These are phyloP conservation scores for Boletus subcaerulescens DNA, from an alignment of 768 basidiomycete genomes.

Conservation along the genomic window DNA sequence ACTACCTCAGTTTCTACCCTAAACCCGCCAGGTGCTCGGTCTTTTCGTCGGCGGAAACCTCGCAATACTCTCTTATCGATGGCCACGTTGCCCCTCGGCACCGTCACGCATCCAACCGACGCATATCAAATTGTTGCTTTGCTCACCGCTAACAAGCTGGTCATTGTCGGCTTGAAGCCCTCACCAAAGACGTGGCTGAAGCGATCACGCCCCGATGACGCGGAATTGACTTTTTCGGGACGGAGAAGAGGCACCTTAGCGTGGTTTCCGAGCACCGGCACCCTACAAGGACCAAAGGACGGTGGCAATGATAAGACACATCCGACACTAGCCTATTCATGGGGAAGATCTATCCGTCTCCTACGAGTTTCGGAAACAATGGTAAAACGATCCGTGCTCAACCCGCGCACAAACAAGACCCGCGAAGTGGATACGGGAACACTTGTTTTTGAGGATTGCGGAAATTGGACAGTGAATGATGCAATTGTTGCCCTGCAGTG, in stretches of 20 bases:
- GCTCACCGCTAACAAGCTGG: constrained; percentile 85
- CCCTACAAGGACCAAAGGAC: constrained; percentile 22
- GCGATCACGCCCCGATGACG: constrained; percentile 53
- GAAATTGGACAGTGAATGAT: constrained; percentile 57
- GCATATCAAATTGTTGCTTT: constrained; percentile 77
- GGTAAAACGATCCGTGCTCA: constrained; percentile 46
- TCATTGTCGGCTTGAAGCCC: constrained; percentile 91
- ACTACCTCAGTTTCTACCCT: constrained; percentile 12
- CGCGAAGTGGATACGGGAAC: constrained; percentile 60
- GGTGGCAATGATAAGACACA: constrained; percentile 28
- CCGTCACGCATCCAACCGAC: constrained; percentile 72
- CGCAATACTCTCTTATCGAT: constrained; percentile 75
- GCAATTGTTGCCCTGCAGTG: constrained; percentile 77
- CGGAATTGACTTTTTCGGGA: constrained; percentile 39
- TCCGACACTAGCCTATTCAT: constrained; percentile 81
- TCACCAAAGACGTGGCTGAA: constrained; percentile 91
- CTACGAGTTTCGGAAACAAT: constrained; percentile 64
- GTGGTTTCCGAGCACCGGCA: constrained; percentile 73
- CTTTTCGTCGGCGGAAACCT: constrained; percentile 44
- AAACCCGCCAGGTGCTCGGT: constrained; percentile 22
- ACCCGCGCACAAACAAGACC: constrained; percentile 57
- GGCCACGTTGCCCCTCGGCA: constrained; percentile 79
- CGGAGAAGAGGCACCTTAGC: constrained; percentile 64
- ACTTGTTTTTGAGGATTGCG: constrained; percentile 59
- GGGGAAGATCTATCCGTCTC: constrained; percentile 69